Evolutionary conservation across 345 rosid species (phyloP).

Genomic region (Lepidium sativum): DNA sequence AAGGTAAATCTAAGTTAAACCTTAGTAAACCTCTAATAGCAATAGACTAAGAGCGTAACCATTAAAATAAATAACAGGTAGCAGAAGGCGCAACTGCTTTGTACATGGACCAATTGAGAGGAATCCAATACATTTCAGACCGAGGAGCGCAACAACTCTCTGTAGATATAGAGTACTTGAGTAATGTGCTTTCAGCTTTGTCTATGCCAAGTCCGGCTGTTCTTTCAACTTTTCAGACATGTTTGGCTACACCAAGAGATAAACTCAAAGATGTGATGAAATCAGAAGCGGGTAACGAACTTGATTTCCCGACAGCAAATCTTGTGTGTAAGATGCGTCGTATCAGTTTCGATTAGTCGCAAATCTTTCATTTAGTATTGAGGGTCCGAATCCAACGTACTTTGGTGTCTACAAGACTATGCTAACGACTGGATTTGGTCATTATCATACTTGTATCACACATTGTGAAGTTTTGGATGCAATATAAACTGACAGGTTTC

Average conservation of each 20-base stretch:
- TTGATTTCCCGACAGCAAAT: slow-evolving; percentile 75
- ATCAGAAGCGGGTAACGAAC: slow-evolving; percentile 62
- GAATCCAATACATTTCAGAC: slow-evolving; percentile 78
- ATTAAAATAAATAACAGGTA: slow-evolving; percentile 35
- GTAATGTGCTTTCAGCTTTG: slow-evolving; percentile 88
- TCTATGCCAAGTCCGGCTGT: slow-evolving; percentile 75
- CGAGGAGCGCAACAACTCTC: slow-evolving; percentile 90
- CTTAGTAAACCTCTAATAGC: background rate
- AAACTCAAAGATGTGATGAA: slow-evolving; percentile 59
- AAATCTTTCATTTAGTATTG: background rate
- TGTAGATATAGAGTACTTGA: slow-evolving; percentile 87
- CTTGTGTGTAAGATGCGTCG: slow-evolving; percentile 87
- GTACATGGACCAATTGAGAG: slow-evolving; percentile 91
- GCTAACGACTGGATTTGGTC: slow-evolving; percentile 4
- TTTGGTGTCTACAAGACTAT: background rate
- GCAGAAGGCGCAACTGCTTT: slow-evolving; percentile 93
- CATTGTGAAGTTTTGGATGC: slow-evolving; percentile 4
- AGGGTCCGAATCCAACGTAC: background rate
- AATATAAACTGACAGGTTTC: background rate
- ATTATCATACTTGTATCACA: background rate
- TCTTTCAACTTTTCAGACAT: slow-evolving; percentile 75
- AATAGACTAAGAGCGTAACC: background rate
- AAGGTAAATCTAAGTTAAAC: slow-evolving; percentile 42
- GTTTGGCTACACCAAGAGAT: slow-evolving; percentile 79
- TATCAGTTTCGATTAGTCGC: slow-evolving; percentile 54